These are phyloP conservation scores for Ricinus communis DNA, from an alignment of 345 rosid genomes.

Conservation along the genomic window DNA sequence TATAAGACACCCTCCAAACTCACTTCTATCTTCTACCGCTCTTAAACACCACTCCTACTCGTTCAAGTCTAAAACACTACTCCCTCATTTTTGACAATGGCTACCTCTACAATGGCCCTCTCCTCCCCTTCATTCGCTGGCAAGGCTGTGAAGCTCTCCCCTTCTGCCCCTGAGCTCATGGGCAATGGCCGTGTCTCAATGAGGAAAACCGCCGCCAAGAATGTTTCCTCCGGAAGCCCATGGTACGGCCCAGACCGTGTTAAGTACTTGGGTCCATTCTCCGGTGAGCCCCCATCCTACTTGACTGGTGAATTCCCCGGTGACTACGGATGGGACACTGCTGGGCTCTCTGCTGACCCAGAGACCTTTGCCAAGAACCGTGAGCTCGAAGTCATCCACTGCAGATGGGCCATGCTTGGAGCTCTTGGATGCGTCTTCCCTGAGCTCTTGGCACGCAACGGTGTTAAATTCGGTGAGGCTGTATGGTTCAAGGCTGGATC, in stretches of 20 bases:
- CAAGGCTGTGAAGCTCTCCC: constrained; percentile 50
- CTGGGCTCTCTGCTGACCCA: constrained; percentile 85
- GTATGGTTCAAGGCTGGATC: constrained; percentile 91
- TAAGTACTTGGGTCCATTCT: constrained; percentile 74
- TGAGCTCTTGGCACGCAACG: constrained; percentile 71
- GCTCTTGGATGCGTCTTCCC: constrained; percentile 82
- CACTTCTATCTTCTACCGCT: constrained; percentile 7
- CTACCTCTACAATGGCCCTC: constrained; percentile 68
- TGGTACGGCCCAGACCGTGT: constrained; percentile 81
- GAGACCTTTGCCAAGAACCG: constrained; percentile 92
- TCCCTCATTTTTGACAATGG: constrained; percentile 34
- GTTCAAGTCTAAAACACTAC: no score
- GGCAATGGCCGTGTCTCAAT: constrained; percentile 59
- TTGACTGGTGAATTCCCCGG: constrained; percentile 80
- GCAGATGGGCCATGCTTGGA: constrained; percentile 82
- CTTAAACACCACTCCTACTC: background rate
- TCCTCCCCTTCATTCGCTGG: constrained; percentile 70
- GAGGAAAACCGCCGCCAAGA: constrained; percentile 47
- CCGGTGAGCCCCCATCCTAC: constrained; percentile 65
- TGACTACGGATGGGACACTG: constrained; percentile 77
- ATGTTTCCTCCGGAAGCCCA: constrained; percentile 56
- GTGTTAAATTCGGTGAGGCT: constrained; percentile 74
- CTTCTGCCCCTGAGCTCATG: constrained; percentile 40
- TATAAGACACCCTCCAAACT: constrained; percentile 22
- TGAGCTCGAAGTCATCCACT: constrained; percentile 81